phyloP scores from a whole-genome alignment of 129 eudicot species.

The Flaveria robusta region DNA sequence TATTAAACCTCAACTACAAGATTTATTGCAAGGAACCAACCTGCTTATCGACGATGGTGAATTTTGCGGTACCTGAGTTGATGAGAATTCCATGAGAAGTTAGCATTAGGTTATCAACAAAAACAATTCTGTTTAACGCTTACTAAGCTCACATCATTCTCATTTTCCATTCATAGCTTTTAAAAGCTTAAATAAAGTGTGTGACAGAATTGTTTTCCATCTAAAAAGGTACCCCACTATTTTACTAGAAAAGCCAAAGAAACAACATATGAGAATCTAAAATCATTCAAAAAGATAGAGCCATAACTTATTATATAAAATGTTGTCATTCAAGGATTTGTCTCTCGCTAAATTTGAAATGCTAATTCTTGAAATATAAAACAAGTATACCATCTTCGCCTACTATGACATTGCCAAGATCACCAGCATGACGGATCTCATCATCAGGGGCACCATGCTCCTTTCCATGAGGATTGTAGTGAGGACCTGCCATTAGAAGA shows the following conservation, averaged over 20 bases:
- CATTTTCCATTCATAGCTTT: not conserved
- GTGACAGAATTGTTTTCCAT: not conserved
- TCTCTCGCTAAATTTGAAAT: not conserved
- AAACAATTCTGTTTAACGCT: not conserved
- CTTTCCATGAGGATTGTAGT: conserved; percentile 84
- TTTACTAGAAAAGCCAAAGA: not conserved
- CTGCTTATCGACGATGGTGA: conserved; percentile 87
- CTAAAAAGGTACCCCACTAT: not conserved
- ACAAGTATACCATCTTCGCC: conserved; percentile 83
- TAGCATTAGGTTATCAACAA: not conserved
- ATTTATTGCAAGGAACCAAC: conserved; percentile 34
- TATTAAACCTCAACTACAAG: not conserved
- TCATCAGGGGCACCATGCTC: conserved; percentile 98
- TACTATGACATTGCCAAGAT: conserved; percentile 87
- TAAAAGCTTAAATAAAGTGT: not conserved
- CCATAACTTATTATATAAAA: not conserved
- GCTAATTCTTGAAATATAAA: conserved; percentile 13
- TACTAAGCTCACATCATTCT: not conserved
- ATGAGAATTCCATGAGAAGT: conserved; percentile 12
- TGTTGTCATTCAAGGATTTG: not conserved
- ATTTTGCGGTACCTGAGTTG: conserved; percentile 62
- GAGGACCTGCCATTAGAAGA: conserved; percentile 66
- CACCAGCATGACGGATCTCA: conserved; percentile 97
- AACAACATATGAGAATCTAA: not conserved
- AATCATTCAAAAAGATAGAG: not conserved